Evolutionary conservation across 108 stramenopile species (phyloP).

Genomic region (Cyclostephanos tholiformis): DNA sequence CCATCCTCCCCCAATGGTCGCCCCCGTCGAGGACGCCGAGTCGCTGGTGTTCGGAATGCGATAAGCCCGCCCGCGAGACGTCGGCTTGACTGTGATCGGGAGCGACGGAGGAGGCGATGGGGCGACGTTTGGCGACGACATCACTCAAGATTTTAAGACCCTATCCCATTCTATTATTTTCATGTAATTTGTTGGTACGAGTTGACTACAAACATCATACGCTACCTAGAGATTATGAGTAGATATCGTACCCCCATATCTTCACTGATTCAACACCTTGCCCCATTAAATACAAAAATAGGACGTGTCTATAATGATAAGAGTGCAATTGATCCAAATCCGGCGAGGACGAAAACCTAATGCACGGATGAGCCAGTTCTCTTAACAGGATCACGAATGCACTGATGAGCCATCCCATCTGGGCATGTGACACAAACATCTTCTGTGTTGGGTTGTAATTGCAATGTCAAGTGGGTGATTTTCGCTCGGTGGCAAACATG

Average conservation of each 20-base stretch:
- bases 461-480: conserved; percentile 69
- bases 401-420: conserved; percentile 33
- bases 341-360: background rate
- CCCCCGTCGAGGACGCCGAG: background rate
- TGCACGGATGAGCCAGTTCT: background rate
- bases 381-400: background rate
- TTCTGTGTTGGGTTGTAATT: conserved; percentile 51
- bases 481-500: conserved; percentile 41
- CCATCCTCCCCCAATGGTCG: background rate
- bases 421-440: conserved; percentile 60
- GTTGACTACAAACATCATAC: no score
- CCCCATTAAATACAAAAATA: no score
- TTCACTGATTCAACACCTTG: no score
- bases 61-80: conserved; percentile 42
- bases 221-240: no score
- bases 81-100: conserved; percentile 26
- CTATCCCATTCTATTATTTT: no score
- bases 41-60: conserved; percentile 45
- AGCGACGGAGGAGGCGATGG: background rate
- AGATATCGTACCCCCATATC: no score
- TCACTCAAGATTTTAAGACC: no score
- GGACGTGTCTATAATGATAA: no score
- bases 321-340: no score
- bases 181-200: no score
- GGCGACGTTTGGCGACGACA: background rate